phyloP scores from a whole-genome alignment of 202 grass and related monocot species.

The Digitaria exilis region DNA sequence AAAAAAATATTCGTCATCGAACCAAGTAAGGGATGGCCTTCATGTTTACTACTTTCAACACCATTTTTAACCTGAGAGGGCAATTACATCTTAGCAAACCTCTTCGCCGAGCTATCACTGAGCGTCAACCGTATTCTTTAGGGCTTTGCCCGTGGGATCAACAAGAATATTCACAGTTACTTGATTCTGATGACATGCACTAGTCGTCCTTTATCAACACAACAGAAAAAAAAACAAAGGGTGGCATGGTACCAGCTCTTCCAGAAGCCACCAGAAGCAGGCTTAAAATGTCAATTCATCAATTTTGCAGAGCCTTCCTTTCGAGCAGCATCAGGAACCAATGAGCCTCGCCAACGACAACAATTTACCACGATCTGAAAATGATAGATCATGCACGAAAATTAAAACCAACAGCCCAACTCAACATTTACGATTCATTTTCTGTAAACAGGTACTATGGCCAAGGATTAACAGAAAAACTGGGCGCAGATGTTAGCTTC shows the following conservation, averaged over 20 bases:
- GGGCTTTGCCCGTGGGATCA: too few species aligned
- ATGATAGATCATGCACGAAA: not conserved
- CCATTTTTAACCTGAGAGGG: too few species aligned
- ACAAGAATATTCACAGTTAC: too few species aligned
- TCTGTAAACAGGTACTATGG: not conserved
- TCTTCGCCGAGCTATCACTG: too few species aligned
- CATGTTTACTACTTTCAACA: too few species aligned
- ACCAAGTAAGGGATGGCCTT: too few species aligned
- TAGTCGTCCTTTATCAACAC: not conserved
- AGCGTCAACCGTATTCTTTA: too few species aligned
- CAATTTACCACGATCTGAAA: not conserved
- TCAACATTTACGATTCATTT: not conserved
- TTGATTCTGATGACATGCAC: too few species aligned
- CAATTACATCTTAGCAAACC: too few species aligned
- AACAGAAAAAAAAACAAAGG: not conserved
- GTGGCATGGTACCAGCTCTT: not conserved
- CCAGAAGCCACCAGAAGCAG: not conserved
- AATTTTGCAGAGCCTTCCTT: not conserved
- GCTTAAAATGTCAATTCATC: not conserved
- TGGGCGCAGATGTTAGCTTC: not conserved
- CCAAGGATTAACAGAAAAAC: not conserved
- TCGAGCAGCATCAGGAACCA: not conserved
- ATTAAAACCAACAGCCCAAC: not conserved
- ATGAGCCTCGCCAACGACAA: not conserved
- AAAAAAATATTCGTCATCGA: too few species aligned